Conservation (phyloP, 2,329 filamentous ascomycete genomes). For the Meredithiella fracta region DNA sequence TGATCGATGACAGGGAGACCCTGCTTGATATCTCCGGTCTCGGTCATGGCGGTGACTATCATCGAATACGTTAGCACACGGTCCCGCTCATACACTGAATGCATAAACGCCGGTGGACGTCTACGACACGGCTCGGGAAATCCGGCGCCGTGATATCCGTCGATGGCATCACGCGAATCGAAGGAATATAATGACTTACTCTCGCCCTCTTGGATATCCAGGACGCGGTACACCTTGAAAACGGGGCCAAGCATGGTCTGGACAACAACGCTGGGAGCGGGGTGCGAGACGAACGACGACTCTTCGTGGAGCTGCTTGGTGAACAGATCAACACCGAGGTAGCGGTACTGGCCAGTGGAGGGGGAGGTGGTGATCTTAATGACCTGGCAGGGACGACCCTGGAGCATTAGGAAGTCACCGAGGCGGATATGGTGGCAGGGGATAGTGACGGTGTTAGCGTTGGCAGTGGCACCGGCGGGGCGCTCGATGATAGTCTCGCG, state of each 20-base stretch:
- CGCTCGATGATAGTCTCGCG: constrained; percentile 26
- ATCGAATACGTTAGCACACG: constrained; percentile 12
- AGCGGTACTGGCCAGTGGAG: constrained; percentile 97
- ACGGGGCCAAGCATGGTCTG: constrained; percentile 99
- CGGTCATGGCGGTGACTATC: constrained; percentile 84
- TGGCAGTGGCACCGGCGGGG: constrained; percentile 20
- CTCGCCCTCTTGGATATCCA: constrained; percentile 77
- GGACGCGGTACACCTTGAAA: constrained; percentile 99
- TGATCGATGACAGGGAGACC: constrained; percentile 85
- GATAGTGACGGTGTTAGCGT: constrained; percentile 82
- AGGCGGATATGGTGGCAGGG: constrained; percentile 99
- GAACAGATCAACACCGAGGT: constrained; percentile 99
- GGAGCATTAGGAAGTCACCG: constrained; percentile 95
- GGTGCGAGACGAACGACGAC: constrained; percentile 95
- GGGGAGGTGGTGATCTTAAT: constrained; percentile 98
- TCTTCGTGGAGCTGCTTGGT: constrained; percentile 99
- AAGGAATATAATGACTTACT: constrained; percentile 14
- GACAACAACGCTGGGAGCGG: constrained; percentile 85
- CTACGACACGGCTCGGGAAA: neutral
- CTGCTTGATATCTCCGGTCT: constrained; percentile 98
- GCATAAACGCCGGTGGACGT: neutral
- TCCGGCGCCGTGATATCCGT: neutral
- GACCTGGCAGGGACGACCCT: constrained; percentile 98
- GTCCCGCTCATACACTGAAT: constrained; percentile 12
- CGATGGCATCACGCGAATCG: neutral